Evolutionary conservation across 345 rosid species (phyloP).

Genomic region (Cardiospermum halicacabum): DNA sequence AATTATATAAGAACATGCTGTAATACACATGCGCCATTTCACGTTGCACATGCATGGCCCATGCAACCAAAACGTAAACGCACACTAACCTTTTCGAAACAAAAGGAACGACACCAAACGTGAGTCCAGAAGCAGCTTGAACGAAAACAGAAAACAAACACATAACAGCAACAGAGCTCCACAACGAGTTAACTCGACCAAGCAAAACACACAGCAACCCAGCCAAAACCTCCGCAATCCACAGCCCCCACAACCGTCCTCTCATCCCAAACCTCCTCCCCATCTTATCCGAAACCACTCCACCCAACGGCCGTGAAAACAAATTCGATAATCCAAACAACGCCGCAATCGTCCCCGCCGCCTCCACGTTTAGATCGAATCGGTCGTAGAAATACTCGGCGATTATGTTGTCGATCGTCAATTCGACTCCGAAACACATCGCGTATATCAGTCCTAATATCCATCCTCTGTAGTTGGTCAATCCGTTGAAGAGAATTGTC

Average conservation of each 20-base stretch:
- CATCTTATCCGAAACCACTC: constrained; percentile 55
- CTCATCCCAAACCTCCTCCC: constrained; percentile 60
- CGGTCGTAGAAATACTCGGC: constrained; percentile 72
- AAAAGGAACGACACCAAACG: constrained; percentile 80
- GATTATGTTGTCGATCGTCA: constrained; percentile 66
- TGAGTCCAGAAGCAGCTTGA: constrained; percentile 85
- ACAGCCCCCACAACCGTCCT: constrained; percentile 81
- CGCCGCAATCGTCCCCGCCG: constrained; percentile 77
- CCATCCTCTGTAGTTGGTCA: constrained; percentile 79
- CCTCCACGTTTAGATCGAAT: constrained; percentile 54
- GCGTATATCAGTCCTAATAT: constrained; percentile 56
- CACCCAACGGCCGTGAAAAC: constrained; percentile 71
- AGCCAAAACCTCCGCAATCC: constrained; percentile 63
- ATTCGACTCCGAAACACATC: constrained; percentile 63
- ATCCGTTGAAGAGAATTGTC: constrained; percentile 39
- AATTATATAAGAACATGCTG: too few relatives aligned
- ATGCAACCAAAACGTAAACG: too few relatives aligned
- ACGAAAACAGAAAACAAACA: constrained; percentile 62
- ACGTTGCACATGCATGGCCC: too few relatives aligned
- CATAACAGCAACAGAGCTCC: constrained; percentile 50
- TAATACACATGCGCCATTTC: too few relatives aligned
- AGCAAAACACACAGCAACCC: constrained; percentile 59
- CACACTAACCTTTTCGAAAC: constrained; percentile 55
- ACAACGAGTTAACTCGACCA: constrained; percentile 57
- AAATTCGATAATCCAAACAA: constrained; percentile 53